Percentiles rank a stretch among this genome's conserved stretches.
Evolutionary conservation across 78 protist genomes (phyloP).

Genomic region (Creolimax fragrantissima): DNA sequence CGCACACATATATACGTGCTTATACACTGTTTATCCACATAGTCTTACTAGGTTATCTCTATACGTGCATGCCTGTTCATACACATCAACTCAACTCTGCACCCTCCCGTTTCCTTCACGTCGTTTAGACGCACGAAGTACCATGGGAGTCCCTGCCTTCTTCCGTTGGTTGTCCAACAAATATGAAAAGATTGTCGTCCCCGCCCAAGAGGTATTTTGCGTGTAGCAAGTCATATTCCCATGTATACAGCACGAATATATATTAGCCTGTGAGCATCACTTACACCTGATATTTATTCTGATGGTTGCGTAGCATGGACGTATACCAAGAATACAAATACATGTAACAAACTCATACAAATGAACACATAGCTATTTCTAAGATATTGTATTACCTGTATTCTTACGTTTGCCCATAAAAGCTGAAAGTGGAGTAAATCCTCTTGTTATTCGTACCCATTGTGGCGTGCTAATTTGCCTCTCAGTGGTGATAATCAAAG

Average conservation of each 20-base stretch:
- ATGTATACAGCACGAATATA: no score
- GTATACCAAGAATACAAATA: not conserved
- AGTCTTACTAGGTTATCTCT: not conserved
- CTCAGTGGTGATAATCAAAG: no score
- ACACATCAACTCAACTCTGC: not conserved
- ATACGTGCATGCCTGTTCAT: not conserved
- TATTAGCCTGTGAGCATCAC: no score
- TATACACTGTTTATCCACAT: not conserved
- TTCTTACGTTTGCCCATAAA: no score
- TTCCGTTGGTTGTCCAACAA: slow-evolving; percentile 27
- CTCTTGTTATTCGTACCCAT: no score
- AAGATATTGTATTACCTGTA: not conserved
- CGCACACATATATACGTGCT: not conserved
- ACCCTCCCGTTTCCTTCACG: not conserved
- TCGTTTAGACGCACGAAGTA: not conserved
- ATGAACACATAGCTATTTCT: not conserved
- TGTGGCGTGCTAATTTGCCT: no score
- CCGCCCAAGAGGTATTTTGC: not conserved
- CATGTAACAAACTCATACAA: not conserved
- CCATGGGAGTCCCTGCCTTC: slow-evolving; percentile 26
- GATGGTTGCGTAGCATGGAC: not conserved
- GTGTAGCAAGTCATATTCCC: no score
- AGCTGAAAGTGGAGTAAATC: no score
- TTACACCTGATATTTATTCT: not conserved
- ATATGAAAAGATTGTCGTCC: not conserved